Conservation (phyloP, 768 basidiomycete genomes). For the Tricholomella constricta region DNA sequence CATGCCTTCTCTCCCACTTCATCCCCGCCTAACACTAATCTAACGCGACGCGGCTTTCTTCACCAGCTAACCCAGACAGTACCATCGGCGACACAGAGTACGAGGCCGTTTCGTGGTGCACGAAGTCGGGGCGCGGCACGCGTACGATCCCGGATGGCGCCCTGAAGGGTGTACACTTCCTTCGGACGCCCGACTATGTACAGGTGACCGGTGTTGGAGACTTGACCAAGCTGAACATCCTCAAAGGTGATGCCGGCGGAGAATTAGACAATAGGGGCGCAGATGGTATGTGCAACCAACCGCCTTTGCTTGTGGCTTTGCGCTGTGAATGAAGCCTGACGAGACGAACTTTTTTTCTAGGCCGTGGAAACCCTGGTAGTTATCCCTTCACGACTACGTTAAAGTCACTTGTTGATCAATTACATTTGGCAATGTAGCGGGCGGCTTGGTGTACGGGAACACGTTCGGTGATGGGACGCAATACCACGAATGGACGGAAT, state of each 20-base stretch:
- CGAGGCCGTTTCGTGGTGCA: conserved; percentile 74
- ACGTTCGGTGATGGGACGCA: conserved; percentile 51
- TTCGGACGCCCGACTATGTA: conserved; percentile 65
- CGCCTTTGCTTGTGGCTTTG: background rate
- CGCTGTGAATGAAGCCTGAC: background rate
- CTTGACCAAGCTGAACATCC: conserved; percentile 67
- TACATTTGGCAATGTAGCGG: conserved; percentile 40
- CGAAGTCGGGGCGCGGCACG: conserved; percentile 69
- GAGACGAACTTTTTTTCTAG: conserved; percentile 2
- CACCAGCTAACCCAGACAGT: conserved; percentile 32
- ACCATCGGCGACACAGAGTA: conserved; percentile 71
- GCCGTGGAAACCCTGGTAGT: conserved; percentile 49
- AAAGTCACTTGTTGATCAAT: background rate
- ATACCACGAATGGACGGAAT: conserved; percentile 85
- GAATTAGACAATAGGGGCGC: conserved; percentile 77
- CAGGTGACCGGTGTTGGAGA: conserved; percentile 68
- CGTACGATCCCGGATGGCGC: conserved; percentile 72
- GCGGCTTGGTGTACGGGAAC: conserved; percentile 71
- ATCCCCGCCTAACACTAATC: background rate
- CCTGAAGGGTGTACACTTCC: conserved; percentile 67
- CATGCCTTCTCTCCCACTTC: conserved; percentile 12
- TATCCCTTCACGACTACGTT: background rate
- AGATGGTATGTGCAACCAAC: conserved; percentile 41
- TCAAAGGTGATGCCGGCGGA: conserved; percentile 55
- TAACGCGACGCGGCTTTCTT: background rate